phyloP scores from a whole-genome alignment of 805 yeast genomes.

The Metschnikowia sp. region DNA sequence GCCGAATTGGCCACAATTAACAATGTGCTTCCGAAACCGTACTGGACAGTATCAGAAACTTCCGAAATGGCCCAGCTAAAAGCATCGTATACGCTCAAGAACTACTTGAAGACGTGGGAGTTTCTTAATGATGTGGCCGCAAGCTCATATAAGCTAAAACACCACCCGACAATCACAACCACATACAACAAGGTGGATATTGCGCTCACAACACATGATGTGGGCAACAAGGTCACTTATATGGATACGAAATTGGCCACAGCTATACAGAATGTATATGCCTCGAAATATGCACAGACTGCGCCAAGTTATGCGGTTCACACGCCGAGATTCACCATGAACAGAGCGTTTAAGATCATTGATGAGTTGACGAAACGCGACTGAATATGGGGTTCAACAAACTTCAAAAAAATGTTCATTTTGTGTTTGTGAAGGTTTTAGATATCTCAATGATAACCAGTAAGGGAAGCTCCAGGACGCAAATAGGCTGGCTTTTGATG shows the following conservation, averaged over 20 bases:
- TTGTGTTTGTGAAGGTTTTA: no score
- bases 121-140: conserved; percentile 57
- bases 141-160: conserved; percentile 56
- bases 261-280: conserved; percentile 20
- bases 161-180: conserved; percentile 69
- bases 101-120: conserved; percentile 64
- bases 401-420: neutral
- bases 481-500: no score
- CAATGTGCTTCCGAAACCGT: conserved; percentile 46
- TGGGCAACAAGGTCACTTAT: conserved; percentile 45
- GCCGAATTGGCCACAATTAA: conserved; percentile 36
- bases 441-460: no score
- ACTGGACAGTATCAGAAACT: conserved; percentile 6
- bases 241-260: conserved; percentile 58
- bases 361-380: conserved; percentile 15
- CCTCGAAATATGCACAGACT: conserved; percentile 3
- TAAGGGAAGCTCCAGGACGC: no score
- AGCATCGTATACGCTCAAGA: conserved; percentile 41
- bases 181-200: conserved; percentile 58
- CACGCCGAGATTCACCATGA: conserved; percentile 3
- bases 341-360: conserved; percentile 13
- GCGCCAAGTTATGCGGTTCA: neutral
- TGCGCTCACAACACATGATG: conserved; percentile 64
- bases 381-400: neutral
- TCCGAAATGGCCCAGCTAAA: conserved; percentile 18